phyloP scores from a whole-genome alignment of 2,329 filamentous ascomycete species.

The Penicillium sp. region DNA sequence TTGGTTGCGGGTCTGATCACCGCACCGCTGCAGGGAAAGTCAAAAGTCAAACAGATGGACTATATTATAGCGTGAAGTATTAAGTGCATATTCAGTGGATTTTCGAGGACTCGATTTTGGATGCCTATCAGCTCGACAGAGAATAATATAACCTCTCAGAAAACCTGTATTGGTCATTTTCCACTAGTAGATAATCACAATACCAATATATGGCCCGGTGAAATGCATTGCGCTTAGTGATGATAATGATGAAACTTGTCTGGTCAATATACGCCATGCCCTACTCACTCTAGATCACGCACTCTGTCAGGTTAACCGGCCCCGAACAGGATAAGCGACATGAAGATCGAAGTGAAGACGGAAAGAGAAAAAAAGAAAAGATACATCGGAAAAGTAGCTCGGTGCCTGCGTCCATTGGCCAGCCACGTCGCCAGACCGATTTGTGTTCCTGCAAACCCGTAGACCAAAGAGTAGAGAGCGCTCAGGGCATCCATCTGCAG shows the following conservation, averaged over 20 bases:
- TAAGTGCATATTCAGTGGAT: neutral
- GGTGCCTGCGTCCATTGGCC: conserved; percentile 23
- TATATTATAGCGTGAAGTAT: neutral
- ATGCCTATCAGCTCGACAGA: neutral
- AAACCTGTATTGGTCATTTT: neutral
- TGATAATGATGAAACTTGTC: neutral
- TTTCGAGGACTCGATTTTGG: neutral
- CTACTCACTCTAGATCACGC: neutral
- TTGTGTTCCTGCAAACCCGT: conserved; percentile 7
- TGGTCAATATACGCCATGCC: neutral
- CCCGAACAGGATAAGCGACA: neutral
- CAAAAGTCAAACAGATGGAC: neutral
- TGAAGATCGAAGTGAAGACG: conserved; percentile 1
- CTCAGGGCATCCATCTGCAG: conserved; percentile 9
- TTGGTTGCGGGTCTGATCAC: neutral
- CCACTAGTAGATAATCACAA: neutral
- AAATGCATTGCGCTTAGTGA: neutral
- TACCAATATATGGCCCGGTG: neutral
- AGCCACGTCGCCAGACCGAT: conserved; percentile 16
- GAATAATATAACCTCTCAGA: neutral
- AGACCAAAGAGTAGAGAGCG: neutral
- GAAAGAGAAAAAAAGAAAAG: neutral
- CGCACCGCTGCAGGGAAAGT: conserved; percentile 3
- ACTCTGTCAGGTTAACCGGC: neutral
- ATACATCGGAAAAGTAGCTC: conserved; percentile 1